Evolutionary conservation across 2,329 filamentous ascomycete species (phyloP).

Genomic region (Apiospora koreana): DNA sequence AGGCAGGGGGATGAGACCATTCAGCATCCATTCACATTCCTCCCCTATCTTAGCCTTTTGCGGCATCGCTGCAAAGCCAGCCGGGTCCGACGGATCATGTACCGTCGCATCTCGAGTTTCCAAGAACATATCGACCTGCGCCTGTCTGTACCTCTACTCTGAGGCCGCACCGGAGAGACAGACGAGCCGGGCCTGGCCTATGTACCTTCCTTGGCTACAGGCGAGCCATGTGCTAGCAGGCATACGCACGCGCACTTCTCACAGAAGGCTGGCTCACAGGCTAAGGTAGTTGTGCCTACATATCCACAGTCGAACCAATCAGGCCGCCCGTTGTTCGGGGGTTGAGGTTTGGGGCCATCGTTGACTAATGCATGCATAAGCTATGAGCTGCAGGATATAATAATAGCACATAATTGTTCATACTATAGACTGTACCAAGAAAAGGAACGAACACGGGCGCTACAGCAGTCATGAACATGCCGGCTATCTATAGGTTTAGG

Average conservation of each 20-base stretch:
- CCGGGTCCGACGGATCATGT: not conserved
- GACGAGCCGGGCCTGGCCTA: not conserved
- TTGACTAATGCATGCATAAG: not conserved
- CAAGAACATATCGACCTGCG: not conserved
- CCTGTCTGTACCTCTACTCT: not conserved
- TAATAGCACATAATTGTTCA: not conserved
- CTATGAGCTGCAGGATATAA: not conserved
- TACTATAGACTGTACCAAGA: not conserved
- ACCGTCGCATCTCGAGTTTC: not conserved
- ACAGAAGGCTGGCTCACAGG: not conserved
- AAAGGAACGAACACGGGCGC: not conserved
- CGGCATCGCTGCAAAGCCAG: not conserved
- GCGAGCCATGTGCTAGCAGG: constrained; percentile 2
- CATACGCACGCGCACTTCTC: not conserved
- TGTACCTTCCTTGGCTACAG: not conserved
- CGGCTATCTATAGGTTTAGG: not conserved
- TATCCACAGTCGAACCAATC: not conserved
- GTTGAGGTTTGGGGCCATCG: not conserved
- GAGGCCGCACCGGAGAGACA: not conserved
- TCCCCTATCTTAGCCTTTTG: not conserved
- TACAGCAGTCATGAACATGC: not conserved
- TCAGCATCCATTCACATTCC: not conserved
- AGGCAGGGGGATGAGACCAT: not conserved
- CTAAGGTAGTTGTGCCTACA: not conserved
- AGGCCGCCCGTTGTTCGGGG: not conserved